These are phyloP conservation scores for Mycena haematopus DNA, from an alignment of 768 basidiomycete species.

Conservation along the genomic window DNA sequence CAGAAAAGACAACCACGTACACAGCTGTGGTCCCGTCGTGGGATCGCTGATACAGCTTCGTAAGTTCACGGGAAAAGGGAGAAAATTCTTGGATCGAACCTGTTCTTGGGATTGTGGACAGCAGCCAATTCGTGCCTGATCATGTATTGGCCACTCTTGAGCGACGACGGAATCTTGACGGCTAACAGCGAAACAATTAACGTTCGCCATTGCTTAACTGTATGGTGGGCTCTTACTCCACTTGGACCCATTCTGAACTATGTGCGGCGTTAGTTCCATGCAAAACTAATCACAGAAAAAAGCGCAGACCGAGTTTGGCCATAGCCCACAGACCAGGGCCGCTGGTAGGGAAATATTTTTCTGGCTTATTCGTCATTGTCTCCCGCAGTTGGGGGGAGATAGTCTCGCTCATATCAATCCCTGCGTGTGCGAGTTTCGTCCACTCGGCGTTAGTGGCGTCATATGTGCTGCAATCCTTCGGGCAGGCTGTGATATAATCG, in stretches of 20 bases:
- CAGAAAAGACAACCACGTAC: slow-evolving; percentile 11
- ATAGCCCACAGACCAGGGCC: slow-evolving; percentile 35
- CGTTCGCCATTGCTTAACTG: neutral
- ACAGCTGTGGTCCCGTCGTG: slow-evolving; percentile 33
- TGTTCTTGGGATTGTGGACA: slow-evolving; percentile 33
- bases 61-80: too few relatives aligned
- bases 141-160: slow-evolving; percentile 35
- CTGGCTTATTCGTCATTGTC: slow-evolving; percentile 34
- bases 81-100: slow-evolving; percentile 3
- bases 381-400: slow-evolving; percentile 30
- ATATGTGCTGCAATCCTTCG: slow-evolving; percentile 32
- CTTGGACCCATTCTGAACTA: slow-evolving; percentile 31
- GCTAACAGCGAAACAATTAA: slow-evolving; percentile 6
- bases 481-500: slow-evolving; percentile 35
- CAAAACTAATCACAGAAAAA: neutral
- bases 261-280: neutral
- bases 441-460: slow-evolving; percentile 34
- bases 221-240: slow-evolving; percentile 22
- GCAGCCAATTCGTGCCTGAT: slow-evolving; percentile 34
- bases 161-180: slow-evolving; percentile 30
- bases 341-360: slow-evolving; percentile 30
- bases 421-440: slow-evolving; percentile 33
- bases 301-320: slow-evolving; percentile 29
- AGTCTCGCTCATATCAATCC: slow-evolving; percentile 31
- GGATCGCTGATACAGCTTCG: slow-evolving; percentile 15